phyloP scores from a whole-genome alignment of 2,329 filamentous ascomycete genomes.

The Geosmithia morbida region DNA sequence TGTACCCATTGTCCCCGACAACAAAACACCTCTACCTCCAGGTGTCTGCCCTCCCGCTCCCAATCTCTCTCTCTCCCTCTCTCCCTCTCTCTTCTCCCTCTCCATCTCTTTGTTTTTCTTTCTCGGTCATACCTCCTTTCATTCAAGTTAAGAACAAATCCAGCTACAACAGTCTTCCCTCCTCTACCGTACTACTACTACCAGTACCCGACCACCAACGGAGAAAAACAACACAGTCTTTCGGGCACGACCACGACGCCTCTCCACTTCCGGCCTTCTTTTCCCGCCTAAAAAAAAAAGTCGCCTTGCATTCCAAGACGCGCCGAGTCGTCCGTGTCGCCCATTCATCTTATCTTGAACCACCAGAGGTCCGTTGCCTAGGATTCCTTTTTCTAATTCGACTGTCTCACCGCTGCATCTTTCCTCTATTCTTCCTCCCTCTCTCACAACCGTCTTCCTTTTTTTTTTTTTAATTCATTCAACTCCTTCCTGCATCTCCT shows the following conservation, averaged over 20 bases:
- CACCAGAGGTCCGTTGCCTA: constrained; percentile 17
- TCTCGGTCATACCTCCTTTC: background rate
- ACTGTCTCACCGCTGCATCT: constrained; percentile 15
- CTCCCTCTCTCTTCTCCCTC: background rate
- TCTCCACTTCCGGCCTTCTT: background rate
- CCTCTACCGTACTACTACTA: too few species aligned
- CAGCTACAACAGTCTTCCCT: background rate
- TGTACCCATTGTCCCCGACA: constrained; percentile 3
- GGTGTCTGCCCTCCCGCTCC: constrained; percentile 4
- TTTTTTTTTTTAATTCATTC: background rate
- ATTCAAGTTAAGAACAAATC: too few species aligned
- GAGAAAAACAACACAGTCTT: background rate
- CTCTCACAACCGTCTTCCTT: constrained; percentile 3
- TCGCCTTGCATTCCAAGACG: constrained; percentile 20
- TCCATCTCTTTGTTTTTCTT: background rate
- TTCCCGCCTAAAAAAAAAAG: background rate
- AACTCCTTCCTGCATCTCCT: background rate
- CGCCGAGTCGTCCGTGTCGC: constrained; percentile 11
- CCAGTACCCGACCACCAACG: background rate
- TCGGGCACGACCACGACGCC: background rate
- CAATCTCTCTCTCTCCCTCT: constrained; percentile 1
- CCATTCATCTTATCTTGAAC: constrained; percentile 13
- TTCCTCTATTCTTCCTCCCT: constrained; percentile 3
- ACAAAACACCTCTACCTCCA: constrained; percentile 5
- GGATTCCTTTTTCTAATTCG: constrained; percentile 11